Evolutionary conservation across 805 yeast species (phyloP), one percentile per base, ranked within the genome.

Genomic region (Candida yuanshanica): DNA sequence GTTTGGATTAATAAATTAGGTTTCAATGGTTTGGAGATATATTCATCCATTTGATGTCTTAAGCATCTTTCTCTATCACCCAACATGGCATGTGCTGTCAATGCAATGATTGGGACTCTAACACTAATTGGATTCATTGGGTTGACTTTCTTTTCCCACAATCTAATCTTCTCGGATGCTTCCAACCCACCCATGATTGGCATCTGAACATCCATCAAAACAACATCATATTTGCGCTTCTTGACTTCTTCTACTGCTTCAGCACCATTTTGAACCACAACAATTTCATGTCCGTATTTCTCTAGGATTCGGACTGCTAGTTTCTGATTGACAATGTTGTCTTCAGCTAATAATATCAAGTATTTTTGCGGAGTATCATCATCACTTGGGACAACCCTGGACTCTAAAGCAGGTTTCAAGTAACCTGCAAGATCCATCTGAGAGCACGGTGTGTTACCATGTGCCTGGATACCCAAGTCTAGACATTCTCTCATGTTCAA

Each of bases 101-200:
- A 69, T 2, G 95, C 95, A 53, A 87, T 86, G 51, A 87, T 87
- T 17, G 96, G 95, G 1, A 91, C 83, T 44, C 95, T 72, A 46
- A 82, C 79, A 24, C 84, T 73, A 38, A 81, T 72, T 8, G 81
- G 74, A 57, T 79, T 82, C 18, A 78, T 76, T 34, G 90, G 88
- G 47, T 81, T 80, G 17, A 79, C 73, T 62, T 81, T 83, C 66
- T 75, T 78, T 63, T 87, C 96, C 95, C 95, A 86, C 56, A 83
- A 88, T 51, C 96, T 70, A 40, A 87, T 87, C 61, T 79, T 78
- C 36, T 82, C 86, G 1, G 95, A 86, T 3, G 95, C 95, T 56
- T 87, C 96, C 60, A 87, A 87, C 0, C 96, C 96, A 22, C 95
- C 95, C 93, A 87, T 88, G 13, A 85, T 86, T 8, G 95, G 95